Conservation (phyloP, 1,284 basidiomycete genomes). For the Heliocybe sulcata region DNA sequence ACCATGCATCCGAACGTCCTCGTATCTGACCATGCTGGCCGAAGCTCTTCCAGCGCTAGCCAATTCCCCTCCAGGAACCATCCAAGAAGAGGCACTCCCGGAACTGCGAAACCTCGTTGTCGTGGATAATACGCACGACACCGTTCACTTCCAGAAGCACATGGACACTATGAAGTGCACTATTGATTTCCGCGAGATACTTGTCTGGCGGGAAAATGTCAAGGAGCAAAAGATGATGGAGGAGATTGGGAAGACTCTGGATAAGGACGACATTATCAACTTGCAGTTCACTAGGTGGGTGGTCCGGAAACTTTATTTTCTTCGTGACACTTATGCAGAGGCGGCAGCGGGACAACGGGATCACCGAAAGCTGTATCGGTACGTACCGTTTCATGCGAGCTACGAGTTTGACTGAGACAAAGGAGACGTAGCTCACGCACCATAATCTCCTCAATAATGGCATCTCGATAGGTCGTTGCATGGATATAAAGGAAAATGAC, state of each 20-base stretch:
- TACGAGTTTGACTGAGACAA: not conserved
- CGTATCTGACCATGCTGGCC: constrained; percentile 52
- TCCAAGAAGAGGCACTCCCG: constrained; percentile 58
- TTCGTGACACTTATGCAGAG: constrained; percentile 1
- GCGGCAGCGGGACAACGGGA: constrained; percentile 68
- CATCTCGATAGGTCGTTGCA: constrained; percentile 62
- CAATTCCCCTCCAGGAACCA: constrained; percentile 39
- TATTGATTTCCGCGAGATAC: constrained; percentile 60
- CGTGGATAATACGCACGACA: constrained; percentile 51
- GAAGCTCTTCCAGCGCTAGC: constrained; percentile 55
- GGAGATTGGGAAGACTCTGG: constrained; percentile 30
- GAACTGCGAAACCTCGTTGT: constrained; percentile 61
- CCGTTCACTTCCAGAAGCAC: constrained; percentile 30
- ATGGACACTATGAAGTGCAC: constrained; percentile 38
- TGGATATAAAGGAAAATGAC: constrained; percentile 59
- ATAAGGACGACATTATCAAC: constrained; percentile 70
- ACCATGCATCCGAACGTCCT: constrained; percentile 60
- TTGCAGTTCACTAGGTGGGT: constrained; percentile 75
- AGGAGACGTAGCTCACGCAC: constrained; percentile 53
- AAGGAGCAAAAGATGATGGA: constrained; percentile 33
- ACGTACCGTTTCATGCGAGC: constrained; percentile 13
- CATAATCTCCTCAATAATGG: constrained; percentile 75
- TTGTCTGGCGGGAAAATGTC: constrained; percentile 52
- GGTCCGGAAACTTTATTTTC: not conserved
- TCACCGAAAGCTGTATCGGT: constrained; percentile 75